Evolutionary conservation across 1,284 basidiomycete species (phyloP).

Genomic region (Cutaneotrichosporon cutaneum): DNA sequence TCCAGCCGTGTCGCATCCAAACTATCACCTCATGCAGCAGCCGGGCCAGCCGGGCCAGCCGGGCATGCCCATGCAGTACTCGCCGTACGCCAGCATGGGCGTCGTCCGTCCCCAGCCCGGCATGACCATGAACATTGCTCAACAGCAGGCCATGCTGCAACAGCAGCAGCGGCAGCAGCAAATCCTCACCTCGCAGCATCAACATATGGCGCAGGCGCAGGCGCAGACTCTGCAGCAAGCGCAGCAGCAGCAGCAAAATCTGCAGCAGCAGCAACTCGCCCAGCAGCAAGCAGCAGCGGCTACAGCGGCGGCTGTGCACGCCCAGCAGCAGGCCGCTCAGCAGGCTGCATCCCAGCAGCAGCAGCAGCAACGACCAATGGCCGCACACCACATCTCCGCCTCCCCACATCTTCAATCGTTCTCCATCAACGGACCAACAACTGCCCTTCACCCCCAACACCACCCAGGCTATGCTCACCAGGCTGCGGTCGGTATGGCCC

Average conservation of each 20-base stretch:
- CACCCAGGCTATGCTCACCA: constrained; percentile 25
- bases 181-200: neutral
- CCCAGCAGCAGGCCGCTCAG: constrained; percentile 10
- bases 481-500: constrained; percentile 21
- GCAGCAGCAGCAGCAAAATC: constrained; percentile 28
- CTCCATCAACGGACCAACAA: constrained; percentile 30
- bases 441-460: constrained; percentile 22
- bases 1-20: constrained; percentile 29
- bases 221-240: constrained; percentile 19
- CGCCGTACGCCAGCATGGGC: constrained; percentile 20
- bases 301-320: constrained; percentile 9
- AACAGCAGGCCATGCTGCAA: constrained; percentile 18
- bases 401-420: constrained; percentile 48
- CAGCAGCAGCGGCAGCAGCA: constrained; percentile 25
- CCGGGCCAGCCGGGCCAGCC: constrained; percentile 33
- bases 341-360: constrained; percentile 5
- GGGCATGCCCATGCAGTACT: constrained; percentile 31
- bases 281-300: constrained; percentile 23
- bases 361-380: constrained; percentile 10
- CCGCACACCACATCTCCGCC: constrained; percentile 29
- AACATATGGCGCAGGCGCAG: constrained; percentile 28
- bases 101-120: constrained; percentile 25
- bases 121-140: constrained; percentile 21
- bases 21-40: constrained; percentile 33
- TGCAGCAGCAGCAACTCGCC: constrained; percentile 16